Evolutionary conservation across 2,329 filamentous ascomycete genomes (phyloP).

Genomic region (Calycina herbarum): DNA sequence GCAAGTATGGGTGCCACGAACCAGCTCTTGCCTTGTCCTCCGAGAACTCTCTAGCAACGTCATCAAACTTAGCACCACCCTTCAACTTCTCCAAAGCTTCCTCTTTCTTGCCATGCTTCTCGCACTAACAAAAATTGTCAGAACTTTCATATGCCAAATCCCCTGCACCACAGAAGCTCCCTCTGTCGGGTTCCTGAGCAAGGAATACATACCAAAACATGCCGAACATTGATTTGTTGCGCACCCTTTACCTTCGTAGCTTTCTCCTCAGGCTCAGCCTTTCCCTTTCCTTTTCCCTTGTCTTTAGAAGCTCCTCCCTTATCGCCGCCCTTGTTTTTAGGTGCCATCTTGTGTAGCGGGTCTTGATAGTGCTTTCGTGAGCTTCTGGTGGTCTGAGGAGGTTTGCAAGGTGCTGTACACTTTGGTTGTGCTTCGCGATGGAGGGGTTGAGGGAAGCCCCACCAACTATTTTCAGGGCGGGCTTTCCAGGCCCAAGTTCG

Average conservation of each 20-base stretch:
- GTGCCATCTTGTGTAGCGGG: conserved; percentile 27
- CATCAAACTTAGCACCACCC: conserved; percentile 69
- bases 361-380: background rate
- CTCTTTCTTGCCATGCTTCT: conserved; percentile 77
- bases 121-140: conserved; percentile 51
- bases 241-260: conserved; percentile 56
- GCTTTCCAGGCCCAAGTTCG: background rate
- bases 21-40: conserved; percentile 75
- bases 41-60: conserved; percentile 69
- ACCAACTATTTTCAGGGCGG: background rate
- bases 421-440: background rate
- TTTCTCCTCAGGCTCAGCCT: conserved; percentile 41
- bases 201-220: conserved; percentile 50
- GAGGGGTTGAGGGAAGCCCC: conserved; percentile 6
- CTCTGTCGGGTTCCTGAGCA: background rate
- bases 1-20: conserved; percentile 29
- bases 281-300: conserved; percentile 40
- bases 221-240: conserved; percentile 70
- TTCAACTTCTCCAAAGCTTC: conserved; percentile 69
- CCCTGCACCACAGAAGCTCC: background rate
- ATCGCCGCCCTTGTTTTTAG: conserved; percentile 34
- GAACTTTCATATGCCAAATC: background rate
- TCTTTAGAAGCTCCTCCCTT: conserved; percentile 32
- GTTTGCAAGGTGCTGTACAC: background rate
- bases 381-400: background rate